phyloP scores from a whole-genome alignment of 1,139 yeast species.

The Candida buenavistaensis region DNA sequence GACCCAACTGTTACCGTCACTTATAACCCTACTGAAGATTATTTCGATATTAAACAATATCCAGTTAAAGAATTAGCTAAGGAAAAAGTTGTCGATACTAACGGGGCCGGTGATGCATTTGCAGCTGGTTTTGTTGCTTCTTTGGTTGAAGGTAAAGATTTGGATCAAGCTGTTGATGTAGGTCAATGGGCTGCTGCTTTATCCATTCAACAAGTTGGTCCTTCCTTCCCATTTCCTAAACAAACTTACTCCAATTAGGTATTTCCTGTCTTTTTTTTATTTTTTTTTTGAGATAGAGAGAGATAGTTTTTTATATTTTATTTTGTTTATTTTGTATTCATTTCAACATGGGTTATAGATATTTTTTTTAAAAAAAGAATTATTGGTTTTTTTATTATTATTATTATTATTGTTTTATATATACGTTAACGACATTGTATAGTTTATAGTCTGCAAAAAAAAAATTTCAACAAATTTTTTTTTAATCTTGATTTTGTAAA shows the following conservation, averaged over 20 bases:
- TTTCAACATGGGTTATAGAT: slow-evolving; percentile 12
- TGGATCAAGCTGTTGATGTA: slow-evolving; percentile 66
- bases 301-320: slow-evolving; percentile 1
- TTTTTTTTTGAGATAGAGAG: no score
- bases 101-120: slow-evolving; percentile 99
- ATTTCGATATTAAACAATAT: slow-evolving; percentile 50
- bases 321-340: slow-evolving; percentile 7
- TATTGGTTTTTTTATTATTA: slow-evolving; percentile 1
- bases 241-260: slow-evolving; percentile 47
- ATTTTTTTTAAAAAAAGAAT: no score
- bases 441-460: no score
- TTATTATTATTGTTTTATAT: slow-evolving; percentile 2
- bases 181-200: slow-evolving; percentile 98
- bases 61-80: slow-evolving; percentile 72
- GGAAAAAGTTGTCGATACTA: slow-evolving; percentile 79
- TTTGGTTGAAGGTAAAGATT: slow-evolving; percentile 68
- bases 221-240: slow-evolving; percentile 87
- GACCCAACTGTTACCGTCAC: slow-evolving; percentile 82
- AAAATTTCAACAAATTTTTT: slow-evolving; percentile 5
- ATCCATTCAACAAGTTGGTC: slow-evolving; percentile 92
- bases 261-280: not conserved
- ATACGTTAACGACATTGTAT: not conserved
- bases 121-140: slow-evolving; percentile 97
- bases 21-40: slow-evolving; percentile 47
- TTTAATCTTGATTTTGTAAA: no score